phyloP scores from a whole-genome alignment of 139 green algal genomes.

The Auxenochlorella pyrenoidosa region DNA sequence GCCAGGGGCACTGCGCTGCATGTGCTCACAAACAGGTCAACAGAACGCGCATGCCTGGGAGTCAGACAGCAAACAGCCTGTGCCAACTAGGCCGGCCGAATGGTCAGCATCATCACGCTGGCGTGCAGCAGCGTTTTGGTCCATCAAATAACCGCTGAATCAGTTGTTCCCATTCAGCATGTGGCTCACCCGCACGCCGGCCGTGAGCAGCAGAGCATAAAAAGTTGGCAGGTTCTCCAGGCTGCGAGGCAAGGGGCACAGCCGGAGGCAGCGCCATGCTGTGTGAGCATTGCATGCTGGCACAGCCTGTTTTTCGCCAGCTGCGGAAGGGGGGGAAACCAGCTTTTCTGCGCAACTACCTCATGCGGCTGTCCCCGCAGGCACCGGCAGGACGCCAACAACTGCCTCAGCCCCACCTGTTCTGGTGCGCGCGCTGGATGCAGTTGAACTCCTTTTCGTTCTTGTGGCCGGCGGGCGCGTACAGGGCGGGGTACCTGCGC shows the following conservation, averaged over 20 bases:
- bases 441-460: slow-evolving; percentile 64
- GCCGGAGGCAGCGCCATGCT: background rate
- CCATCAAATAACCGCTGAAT: too few relatives aligned
- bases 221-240: slow-evolving; percentile 62
- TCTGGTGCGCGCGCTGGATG: slow-evolving; percentile 27
- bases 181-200: background rate
- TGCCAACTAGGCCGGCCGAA: background rate
- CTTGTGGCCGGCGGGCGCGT: slow-evolving; percentile 21
- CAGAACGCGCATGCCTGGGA: too few relatives aligned
- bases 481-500: slow-evolving; percentile 23
- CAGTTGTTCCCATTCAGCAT: too few relatives aligned
- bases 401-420: background rate
- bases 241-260: slow-evolving; percentile 40
- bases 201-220: slow-evolving; percentile 27
- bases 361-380: background rate
- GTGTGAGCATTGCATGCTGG: too few relatives aligned
- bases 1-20: background rate
- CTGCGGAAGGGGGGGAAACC: background rate
- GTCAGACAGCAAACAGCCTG: too few relatives aligned
- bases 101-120: background rate
- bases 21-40: too few relatives aligned
- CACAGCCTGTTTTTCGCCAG: background rate
- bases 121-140: too few relatives aligned
- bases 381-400: too few relatives aligned
- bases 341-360: background rate